Conservation (phyloP, 805 yeast genomes). For the Monosporozyma yasuniensis region DNA sequence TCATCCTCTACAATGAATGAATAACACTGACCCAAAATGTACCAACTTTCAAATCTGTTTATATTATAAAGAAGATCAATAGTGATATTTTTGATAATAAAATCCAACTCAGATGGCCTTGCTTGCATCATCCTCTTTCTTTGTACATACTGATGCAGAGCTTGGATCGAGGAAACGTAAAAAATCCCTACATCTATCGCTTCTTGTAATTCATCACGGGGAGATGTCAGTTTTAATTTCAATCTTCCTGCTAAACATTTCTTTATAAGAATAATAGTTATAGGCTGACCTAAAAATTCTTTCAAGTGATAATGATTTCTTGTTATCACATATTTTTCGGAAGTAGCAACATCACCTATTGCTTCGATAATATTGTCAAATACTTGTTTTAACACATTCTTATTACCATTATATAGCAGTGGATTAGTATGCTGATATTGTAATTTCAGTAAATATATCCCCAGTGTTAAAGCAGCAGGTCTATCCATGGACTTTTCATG, state of each 20-base stretch:
- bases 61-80: constrained; percentile 61
- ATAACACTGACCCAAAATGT: constrained; percentile 68
- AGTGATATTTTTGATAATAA: constrained; percentile 55
- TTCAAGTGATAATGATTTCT: constrained; percentile 40
- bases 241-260: constrained; percentile 46
- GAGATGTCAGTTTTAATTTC: constrained; percentile 24
- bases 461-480: constrained; percentile 24
- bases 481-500: constrained; percentile 29
- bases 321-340: constrained; percentile 34
- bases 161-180: constrained; percentile 26
- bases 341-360: constrained; percentile 53
- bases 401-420: constrained; percentile 42
- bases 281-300: constrained; percentile 38
- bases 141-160: constrained; percentile 34
- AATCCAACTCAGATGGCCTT: constrained; percentile 70
- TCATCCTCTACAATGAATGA: constrained; percentile 80
- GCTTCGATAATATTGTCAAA: constrained; percentile 65
- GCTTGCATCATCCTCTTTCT: constrained; percentile 75
- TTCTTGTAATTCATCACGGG: constrained; percentile 36
- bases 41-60: constrained; percentile 77
- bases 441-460: constrained; percentile 31
- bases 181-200: constrained; percentile 59
- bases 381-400: constrained; percentile 62
- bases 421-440: constrained; percentile 46
- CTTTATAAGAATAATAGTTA: constrained; percentile 39